Percentiles rank a stretch among this genome's conserved stretches.
phyloP scores from a whole-genome alignment of 164 flowering plant genomes.

The Nymphaea colorata region DNA sequence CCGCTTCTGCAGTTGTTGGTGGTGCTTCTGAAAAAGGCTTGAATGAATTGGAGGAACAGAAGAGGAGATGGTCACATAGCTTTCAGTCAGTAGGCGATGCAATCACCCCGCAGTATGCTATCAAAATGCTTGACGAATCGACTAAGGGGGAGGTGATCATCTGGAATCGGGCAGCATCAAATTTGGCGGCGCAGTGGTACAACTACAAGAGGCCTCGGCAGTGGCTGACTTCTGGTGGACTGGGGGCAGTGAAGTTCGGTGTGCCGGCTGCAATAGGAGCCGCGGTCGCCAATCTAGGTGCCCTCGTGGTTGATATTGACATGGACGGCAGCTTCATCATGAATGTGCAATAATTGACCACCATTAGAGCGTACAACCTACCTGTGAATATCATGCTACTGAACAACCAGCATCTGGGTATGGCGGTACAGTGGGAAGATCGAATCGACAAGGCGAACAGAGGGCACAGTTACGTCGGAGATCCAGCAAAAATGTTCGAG shows the following conservation, averaged over 20 bases:
- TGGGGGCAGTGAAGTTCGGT: conserved; percentile 66
- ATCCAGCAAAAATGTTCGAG: conserved; percentile 38
- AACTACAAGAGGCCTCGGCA: conserved; percentile 43
- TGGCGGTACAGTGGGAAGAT: conserved; percentile 64
- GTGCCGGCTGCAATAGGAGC: conserved; percentile 38
- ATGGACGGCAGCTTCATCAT: neutral
- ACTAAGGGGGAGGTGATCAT: neutral
- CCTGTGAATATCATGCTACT: conserved; percentile 42
- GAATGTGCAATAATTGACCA: conserved; percentile 31
- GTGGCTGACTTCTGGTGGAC: conserved; percentile 50
- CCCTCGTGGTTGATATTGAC: neutral
- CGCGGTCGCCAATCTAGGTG: neutral
- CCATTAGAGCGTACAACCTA: conserved; percentile 35
- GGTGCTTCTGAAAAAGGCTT: no score
- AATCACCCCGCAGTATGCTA: no score
- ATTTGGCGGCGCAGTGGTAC: conserved; percentile 61
- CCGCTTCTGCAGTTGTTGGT: no score
- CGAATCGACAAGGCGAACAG: conserved; percentile 53
- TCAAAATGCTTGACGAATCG: no score
- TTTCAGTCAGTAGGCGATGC: no score
- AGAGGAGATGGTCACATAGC: no score
- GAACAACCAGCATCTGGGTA: conserved; percentile 60
- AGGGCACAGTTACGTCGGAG: conserved; percentile 46
- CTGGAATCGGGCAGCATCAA: neutral
- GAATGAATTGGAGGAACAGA: no score